phyloP scores from a whole-genome alignment of 805 yeast species.

The Starmerella ratchasimensis region DNA sequence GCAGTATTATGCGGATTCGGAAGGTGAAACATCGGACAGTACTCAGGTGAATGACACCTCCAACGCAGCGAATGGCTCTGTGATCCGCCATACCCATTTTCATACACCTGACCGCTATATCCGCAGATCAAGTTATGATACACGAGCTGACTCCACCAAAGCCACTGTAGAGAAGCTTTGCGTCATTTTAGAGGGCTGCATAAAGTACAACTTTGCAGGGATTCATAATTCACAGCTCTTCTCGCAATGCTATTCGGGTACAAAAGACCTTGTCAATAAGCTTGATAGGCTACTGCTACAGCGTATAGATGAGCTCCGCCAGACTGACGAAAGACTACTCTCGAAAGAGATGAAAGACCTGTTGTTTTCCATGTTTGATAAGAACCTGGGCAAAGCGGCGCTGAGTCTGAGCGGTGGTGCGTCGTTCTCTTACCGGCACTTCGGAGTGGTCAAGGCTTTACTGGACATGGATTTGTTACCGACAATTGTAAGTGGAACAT shows the following conservation, averaged over 20 bases:
- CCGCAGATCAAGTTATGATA: no score
- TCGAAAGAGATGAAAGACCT: slow-evolving; percentile 32
- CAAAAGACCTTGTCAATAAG: slow-evolving; percentile 44
- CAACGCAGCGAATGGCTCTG: no score
- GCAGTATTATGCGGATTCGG: no score
- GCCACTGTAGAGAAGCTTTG: slow-evolving; percentile 33
- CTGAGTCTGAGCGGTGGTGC: slow-evolving; percentile 70
- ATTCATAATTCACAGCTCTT: slow-evolving; percentile 58
- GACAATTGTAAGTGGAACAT: slow-evolving; percentile 57
- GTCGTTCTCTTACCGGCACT: slow-evolving; percentile 61
- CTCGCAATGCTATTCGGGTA: slow-evolving; percentile 63
- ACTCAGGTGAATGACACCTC: no score
- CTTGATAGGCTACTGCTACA: slow-evolving; percentile 41
- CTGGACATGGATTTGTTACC: slow-evolving; percentile 57
- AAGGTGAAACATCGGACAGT: no score
- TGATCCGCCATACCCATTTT: no score
- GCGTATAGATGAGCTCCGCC: slow-evolving; percentile 34
- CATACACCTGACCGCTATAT: no score
- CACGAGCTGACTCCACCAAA: no score
- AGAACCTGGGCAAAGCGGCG: slow-evolving; percentile 60
- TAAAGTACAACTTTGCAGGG: slow-evolving; percentile 66
- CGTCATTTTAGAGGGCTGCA: slow-evolving; percentile 47
- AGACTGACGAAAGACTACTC: slow-evolving; percentile 26
- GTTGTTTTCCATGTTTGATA: slow-evolving; percentile 44
- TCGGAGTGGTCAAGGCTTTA: slow-evolving; percentile 61